Evolutionary conservation across 306 rosid species (phyloP), one percentile per base, ranked within the genome.

Genomic region (barrel medic (Medicago truncatula)): DNA sequence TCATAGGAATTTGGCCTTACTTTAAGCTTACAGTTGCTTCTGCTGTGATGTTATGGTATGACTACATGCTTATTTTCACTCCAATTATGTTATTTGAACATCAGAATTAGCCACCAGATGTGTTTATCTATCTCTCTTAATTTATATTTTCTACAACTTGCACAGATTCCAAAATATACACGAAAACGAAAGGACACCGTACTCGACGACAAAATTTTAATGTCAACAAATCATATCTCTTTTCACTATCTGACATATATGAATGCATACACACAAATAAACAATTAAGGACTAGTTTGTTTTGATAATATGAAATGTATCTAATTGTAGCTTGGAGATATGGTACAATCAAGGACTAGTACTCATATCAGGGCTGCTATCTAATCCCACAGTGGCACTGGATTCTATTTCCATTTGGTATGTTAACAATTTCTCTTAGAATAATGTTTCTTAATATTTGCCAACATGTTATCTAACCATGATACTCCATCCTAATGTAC

Each of bases 311-410:
- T 80, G 16, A 65, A 23, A 25, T 60, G 67, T 23, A 70, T 54
- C 43, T 66, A 53, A 15, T 21, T 82, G 85, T 62, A 85, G 91
- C 79, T 88, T 92, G 90, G 96, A 92, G 90, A 87, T 88, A 86
- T 92, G 97, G 93, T 92, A 90, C 82, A 84, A 15, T 76, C 97
- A 88, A 25, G 92, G 91, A 60, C 88, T 92, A n/a, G 91, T 89
- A 41, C 88, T 88, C 46, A 81, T 92, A 82, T 89, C 96, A 78
- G 97, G 97, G 46, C 77, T 92, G 9, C 93, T 91, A 38, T 1
- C 93, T 41, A 83, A 88, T 78, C 96, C 93, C 13, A 87, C 91
- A n/a, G 20, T 87, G 67, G 43, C 92, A 10, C 72, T 88, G 8
- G 96, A 88, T 66, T 76, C 96, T 2, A 84, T 91, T 68, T 87